A percentile compares a stretch with the other conserved stretches of the same genome.
Evolutionary conservation across 2,329 filamentous ascomycete genomes (phyloP).

Genomic region (Phyllosticta paracitricarpa): DNA sequence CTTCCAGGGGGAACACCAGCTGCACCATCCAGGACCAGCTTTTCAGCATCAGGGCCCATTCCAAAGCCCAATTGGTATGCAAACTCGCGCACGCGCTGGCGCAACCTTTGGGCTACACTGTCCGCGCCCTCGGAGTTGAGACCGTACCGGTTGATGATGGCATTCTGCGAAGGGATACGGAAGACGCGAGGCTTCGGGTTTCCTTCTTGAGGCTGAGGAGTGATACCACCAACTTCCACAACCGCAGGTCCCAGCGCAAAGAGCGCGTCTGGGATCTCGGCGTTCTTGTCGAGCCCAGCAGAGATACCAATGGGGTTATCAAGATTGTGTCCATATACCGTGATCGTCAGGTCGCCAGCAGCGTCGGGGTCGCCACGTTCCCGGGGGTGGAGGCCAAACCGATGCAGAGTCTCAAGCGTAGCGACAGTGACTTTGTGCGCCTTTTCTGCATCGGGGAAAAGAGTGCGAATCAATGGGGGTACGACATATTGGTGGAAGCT

Average conservation of each 20-base stretch:
- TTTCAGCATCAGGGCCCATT: slow-evolving; percentile 52
- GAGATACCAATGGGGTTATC: slow-evolving; percentile 87
- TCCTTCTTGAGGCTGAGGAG: slow-evolving; percentile 74
- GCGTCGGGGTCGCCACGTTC: slow-evolving; percentile 59
- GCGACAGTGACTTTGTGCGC: slow-evolving; percentile 76
- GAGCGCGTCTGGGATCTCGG: slow-evolving; percentile 73
- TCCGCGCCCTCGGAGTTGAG: slow-evolving; percentile 89
- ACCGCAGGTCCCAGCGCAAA: slow-evolving; percentile 77
- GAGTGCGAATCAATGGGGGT: slow-evolving; percentile 51
- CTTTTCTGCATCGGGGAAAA: slow-evolving; percentile 73
- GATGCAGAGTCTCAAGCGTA: slow-evolving; percentile 61
- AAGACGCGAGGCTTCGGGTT: slow-evolving; percentile 86
- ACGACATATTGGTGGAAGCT: slow-evolving; percentile 43
- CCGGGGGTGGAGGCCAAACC: slow-evolving; percentile 66
- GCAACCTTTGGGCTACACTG: slow-evolving; percentile 67
- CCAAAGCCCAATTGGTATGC: slow-evolving; percentile 62
- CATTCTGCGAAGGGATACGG: slow-evolving; percentile 70
- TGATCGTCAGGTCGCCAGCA: slow-evolving; percentile 44
- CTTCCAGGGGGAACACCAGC: slow-evolving; percentile 74
- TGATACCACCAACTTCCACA: slow-evolving; percentile 87
- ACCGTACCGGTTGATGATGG: slow-evolving; percentile 90
- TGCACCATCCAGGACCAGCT: slow-evolving; percentile 64
- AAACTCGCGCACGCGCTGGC: slow-evolving; percentile 67
- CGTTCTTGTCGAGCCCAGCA: slow-evolving; percentile 93
- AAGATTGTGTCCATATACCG: slow-evolving; percentile 68